phyloP scores from a whole-genome alignment of 768 basidiomycete genomes.

The Nevesoporus exiguus region DNA sequence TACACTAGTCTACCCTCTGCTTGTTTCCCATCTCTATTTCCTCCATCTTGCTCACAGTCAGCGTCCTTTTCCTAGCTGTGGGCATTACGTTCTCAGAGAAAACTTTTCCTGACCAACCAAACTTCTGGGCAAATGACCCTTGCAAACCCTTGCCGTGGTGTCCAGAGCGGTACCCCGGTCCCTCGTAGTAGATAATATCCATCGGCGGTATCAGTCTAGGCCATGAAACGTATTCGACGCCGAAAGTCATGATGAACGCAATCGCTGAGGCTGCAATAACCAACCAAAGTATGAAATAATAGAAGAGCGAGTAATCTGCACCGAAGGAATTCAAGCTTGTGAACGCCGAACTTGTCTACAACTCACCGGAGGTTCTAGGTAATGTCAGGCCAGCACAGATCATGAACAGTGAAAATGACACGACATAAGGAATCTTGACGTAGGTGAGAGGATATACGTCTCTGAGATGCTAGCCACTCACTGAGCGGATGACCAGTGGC shows the following conservation, averaged over 20 bases:
- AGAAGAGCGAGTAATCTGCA: conserved; percentile 78
- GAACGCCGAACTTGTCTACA: background rate
- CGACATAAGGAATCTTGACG: conserved; percentile 74
- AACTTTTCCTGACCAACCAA: conserved; percentile 35
- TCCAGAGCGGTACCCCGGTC: conserved; percentile 80
- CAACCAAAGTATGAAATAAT: conserved; percentile 84
- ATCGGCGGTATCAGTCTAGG: conserved; percentile 78
- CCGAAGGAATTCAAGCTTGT: conserved; percentile 1
- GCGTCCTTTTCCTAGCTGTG: conserved; percentile 36
- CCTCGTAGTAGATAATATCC: conserved; percentile 82
- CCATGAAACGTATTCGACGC: conserved; percentile 94
- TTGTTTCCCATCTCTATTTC: conserved; percentile 82
- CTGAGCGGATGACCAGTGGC: conserved; percentile 81
- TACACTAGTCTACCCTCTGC: conserved; percentile 65
- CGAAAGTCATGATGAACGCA: conserved; percentile 75
- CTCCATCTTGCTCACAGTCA: conserved; percentile 43
- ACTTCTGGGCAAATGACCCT: conserved; percentile 31
- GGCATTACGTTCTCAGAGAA: conserved; percentile 38
- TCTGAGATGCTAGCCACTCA: conserved; percentile 38
- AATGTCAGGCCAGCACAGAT: conserved; percentile 82
- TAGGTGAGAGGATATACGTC: conserved; percentile 2
- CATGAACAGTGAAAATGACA: conserved; percentile 84
- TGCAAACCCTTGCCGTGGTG: conserved; percentile 73
- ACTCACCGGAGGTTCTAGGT: conserved; percentile 82
- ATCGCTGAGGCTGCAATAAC: conserved; percentile 57